Base-by-base conservation (phyloP, 2,329 filamentous ascomycete species). In the Pseudophaeomoniella oleicola region DNA sequence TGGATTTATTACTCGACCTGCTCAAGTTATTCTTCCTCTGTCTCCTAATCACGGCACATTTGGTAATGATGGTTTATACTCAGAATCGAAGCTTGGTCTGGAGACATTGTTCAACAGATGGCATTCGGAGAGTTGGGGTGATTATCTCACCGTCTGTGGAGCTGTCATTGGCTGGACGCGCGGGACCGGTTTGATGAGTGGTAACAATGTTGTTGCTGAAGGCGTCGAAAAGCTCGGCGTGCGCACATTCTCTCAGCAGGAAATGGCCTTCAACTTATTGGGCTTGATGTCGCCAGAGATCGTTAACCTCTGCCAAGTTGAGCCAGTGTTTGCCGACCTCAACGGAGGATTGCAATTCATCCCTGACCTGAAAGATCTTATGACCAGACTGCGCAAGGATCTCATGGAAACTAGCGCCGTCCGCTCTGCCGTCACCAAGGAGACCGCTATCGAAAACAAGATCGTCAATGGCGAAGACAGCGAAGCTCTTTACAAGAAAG, bases 11-110 rank as follows among this genome's bases (percentile, higher is more conserved):
- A 98, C 90, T 19, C 83, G 90, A 29, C 90, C 90, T 34, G 90
- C 90, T 16, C 90, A 98, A 60, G 88, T 96, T 51, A 87, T 98
- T 42, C 72, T 98, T 16, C 90, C 90, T 33, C 70, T 98, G 5
- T 98, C 90, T 2, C 90, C 90, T 41, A 98, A 98, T 66, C 92
- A 98, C 62, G 90, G 90, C 47, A 98, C 88, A 19, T 98, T 98
- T 50, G 90, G 90, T 54, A 94, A 85, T 56, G 90, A 98, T 50
- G 90, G 90, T 65, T 74, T 98, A 34, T 98, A 98, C 66, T 92
- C 90, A 4, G 90, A 98, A 64, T 96, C 90, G 34, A 98, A 98
- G 67, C 78, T 98, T 40, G 90, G 81, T 31, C 72, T 98, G 5
- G 90, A 98, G 69, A 96, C 90, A 3, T 74, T 98, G 27, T 96